Evolutionary conservation across 345 rosid species (phyloP).

Genomic region (Physaria fendleri): DNA sequence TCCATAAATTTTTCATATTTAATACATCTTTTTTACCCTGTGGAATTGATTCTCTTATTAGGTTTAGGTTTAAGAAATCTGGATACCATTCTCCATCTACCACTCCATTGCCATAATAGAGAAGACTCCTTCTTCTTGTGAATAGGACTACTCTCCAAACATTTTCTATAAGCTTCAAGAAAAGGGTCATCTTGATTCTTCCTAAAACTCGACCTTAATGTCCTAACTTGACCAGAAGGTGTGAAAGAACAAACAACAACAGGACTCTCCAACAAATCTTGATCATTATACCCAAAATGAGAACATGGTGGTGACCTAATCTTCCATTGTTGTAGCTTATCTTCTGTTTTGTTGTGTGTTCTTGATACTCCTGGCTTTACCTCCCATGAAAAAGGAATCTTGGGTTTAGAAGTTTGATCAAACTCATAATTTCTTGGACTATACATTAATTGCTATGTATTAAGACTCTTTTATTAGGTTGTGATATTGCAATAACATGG

Average conservation of each 20-base stretch:
- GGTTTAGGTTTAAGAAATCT: conserved; percentile 8
- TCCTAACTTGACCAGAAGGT: no score
- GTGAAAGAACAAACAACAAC: no score
- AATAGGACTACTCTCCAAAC: conserved; percentile 25
- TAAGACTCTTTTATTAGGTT: neutral
- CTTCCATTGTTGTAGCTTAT: conserved; percentile 17
- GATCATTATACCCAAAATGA: neutral
- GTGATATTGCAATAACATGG: neutral
- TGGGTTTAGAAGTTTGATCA: conserved; percentile 20
- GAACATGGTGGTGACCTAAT: conserved; percentile 24
- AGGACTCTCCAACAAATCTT: conserved; percentile 3
- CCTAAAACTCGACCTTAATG: conserved; percentile 21
- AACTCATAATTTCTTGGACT: conserved; percentile 18
- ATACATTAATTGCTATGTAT: no score
- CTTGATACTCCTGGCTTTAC: conserved; percentile 29
- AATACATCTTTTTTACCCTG: neutral
- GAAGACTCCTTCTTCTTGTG: conserved; percentile 15
- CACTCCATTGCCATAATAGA: conserved; percentile 21
- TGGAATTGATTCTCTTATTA: conserved; percentile 6
- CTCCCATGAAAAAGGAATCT: conserved; percentile 31
- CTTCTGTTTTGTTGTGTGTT: conserved; percentile 9
- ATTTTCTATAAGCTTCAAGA: conserved; percentile 26
- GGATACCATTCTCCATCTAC: no score
- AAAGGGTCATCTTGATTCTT: conserved; percentile 30
- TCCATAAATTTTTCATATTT: neutral